phyloP scores from a whole-genome alignment of 2,329 filamentous ascomycete genomes.

The Arthroderma uncinatum region DNA sequence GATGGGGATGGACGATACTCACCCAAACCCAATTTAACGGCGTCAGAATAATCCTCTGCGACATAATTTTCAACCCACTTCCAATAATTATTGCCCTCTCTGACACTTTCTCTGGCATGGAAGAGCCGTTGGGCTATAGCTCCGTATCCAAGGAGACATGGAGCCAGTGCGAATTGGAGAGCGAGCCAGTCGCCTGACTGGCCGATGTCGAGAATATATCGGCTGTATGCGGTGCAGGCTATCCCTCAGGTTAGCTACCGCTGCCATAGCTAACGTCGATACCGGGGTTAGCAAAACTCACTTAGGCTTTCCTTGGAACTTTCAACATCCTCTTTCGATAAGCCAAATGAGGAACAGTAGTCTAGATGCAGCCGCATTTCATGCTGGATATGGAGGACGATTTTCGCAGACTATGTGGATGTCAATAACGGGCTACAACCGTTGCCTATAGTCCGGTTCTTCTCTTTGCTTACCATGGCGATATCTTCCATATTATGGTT shows the following conservation, averaged over 20 bases:
- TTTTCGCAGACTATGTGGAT: slow-evolving; percentile 46
- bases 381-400: slow-evolving; percentile 63
- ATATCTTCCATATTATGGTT: slow-evolving; percentile 63
- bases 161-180: slow-evolving; percentile 71
- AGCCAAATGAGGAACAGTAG: slow-evolving; percentile 72
- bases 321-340: slow-evolving; percentile 63
- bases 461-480: slow-evolving; percentile 44
- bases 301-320: slow-evolving; percentile 63
- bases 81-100: slow-evolving; percentile 66
- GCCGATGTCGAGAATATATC: slow-evolving; percentile 81
- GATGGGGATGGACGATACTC: slow-evolving; percentile 22
- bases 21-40: slow-evolving; percentile 61
- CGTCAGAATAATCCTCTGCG: slow-evolving; percentile 63
- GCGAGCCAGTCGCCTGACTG: slow-evolving; percentile 80
- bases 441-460: not conserved
- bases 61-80: slow-evolving; percentile 86
- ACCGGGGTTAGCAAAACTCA: slow-evolving; percentile 23
- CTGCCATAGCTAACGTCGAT: not conserved
- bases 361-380: slow-evolving; percentile 73
- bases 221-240: slow-evolving; percentile 72
- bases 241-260: not conserved
- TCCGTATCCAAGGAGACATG: slow-evolving; percentile 83
- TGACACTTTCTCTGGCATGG: slow-evolving; percentile 48
- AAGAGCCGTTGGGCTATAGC: slow-evolving; percentile 63
- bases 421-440: not conserved